phyloP scores from a whole-genome alignment of 1,139 yeast species.

The Arxiozyma slooffiae region DNA sequence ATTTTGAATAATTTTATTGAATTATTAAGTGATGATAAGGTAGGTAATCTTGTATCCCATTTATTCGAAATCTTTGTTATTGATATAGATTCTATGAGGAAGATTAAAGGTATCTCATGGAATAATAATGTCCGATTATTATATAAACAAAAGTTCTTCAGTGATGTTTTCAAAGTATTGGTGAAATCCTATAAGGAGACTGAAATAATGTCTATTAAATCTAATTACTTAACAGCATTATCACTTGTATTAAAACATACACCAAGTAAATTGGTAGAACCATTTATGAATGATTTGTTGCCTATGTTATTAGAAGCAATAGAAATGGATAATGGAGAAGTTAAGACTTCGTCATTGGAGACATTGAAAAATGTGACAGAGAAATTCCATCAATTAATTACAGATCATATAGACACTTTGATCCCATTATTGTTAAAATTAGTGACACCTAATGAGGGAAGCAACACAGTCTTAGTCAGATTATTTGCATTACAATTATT shows the following conservation, averaged over 20 bases:
- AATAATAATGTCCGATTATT: slow-evolving; percentile 53
- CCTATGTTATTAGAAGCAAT: slow-evolving; percentile 68
- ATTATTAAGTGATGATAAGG: slow-evolving; percentile 29
- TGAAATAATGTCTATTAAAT: slow-evolving; percentile 29
- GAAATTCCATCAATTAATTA: slow-evolving; percentile 43
- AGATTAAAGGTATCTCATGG: slow-evolving; percentile 41
- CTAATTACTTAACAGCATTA: slow-evolving; percentile 52
- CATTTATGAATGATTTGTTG: slow-evolving; percentile 52
- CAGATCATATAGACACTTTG: slow-evolving; percentile 46
- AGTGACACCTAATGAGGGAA: slow-evolving; percentile 21
- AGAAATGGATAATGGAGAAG: slow-evolving; percentile 39
- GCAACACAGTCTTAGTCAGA: slow-evolving; percentile 41
- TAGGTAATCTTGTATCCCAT: slow-evolving; percentile 38
- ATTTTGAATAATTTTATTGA: slow-evolving; percentile 34
- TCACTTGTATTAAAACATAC: slow-evolving; percentile 59
- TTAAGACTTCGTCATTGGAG: slow-evolving; percentile 49
- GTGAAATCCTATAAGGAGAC: slow-evolving; percentile 33
- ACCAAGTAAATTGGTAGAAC: slow-evolving; percentile 48
- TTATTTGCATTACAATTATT: slow-evolving; percentile 49
- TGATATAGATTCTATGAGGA: slow-evolving; percentile 53
- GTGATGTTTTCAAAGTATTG: slow-evolving; percentile 42
- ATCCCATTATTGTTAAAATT: slow-evolving; percentile 46
- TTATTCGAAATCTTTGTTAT: slow-evolving; percentile 56
- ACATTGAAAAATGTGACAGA: slow-evolving; percentile 45
- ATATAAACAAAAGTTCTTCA: slow-evolving; percentile 72